Evolutionary conservation across 306 rosid species (phyloP).

Genomic region (Crataegus laevigata): DNA sequence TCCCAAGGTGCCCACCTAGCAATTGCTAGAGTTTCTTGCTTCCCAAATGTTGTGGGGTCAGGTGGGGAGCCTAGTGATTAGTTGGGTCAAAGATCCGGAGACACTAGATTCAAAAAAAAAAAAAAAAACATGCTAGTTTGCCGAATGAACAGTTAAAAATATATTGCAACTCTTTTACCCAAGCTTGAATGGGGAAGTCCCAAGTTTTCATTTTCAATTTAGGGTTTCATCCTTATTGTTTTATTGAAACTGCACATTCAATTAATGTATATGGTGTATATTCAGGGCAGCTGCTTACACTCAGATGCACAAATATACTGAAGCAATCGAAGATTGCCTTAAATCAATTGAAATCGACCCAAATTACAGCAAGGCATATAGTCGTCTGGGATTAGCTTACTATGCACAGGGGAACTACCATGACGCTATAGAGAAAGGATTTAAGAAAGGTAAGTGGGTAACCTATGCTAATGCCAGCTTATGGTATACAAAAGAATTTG

Average conservation of each 20-base stretch:
- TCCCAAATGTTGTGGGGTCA: too few relatives aligned
- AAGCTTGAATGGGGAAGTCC: too few relatives aligned
- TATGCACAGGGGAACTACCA: slow-evolving; percentile 78
- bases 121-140: background rate
- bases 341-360: slow-evolving; percentile 78
- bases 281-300: slow-evolving; percentile 97
- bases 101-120: too few relatives aligned
- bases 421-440: slow-evolving; percentile 71
- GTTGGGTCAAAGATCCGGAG: too few relatives aligned
- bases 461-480: background rate
- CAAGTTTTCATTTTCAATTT: too few relatives aligned
- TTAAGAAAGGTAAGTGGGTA: slow-evolving; percentile 54
- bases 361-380: slow-evolving; percentile 86
- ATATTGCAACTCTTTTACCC: background rate
- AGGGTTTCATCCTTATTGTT: background rate
- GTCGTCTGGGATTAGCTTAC: slow-evolving; percentile 81
- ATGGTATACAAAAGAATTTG: background rate
- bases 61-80: too few relatives aligned
- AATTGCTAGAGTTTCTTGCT: too few relatives aligned
- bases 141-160: background rate
- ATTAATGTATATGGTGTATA: slow-evolving; percentile 7
- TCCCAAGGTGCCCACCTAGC: too few relatives aligned
- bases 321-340: slow-evolving; percentile 75
- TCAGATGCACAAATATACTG: slow-evolving; percentile 54
- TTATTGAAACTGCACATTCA: slow-evolving; percentile 10